phyloP scores from a whole-genome alignment of 192 early-diverging fungal species.

The Coemansia sp. region DNA sequence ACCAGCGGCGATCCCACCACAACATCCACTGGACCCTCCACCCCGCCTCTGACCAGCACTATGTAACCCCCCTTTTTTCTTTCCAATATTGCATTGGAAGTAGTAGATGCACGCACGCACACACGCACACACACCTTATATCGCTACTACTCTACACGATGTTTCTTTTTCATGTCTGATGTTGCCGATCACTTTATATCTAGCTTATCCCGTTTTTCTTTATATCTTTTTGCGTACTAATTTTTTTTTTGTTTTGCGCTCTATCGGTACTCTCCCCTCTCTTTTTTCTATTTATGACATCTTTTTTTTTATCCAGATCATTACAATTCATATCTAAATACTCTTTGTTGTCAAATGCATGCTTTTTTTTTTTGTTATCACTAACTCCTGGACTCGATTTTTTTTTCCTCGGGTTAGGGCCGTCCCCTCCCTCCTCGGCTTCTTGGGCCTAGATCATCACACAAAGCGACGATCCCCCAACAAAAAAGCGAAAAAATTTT shows the following conservation, averaged over 20 bases:
- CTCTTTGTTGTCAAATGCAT: no score
- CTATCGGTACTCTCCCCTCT: neutral
- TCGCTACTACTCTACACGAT: no score
- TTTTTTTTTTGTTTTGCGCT: conserved; percentile 4
- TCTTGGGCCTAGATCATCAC: neutral
- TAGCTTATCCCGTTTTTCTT: no score
- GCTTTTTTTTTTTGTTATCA: no score
- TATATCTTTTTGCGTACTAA: conserved; percentile 1
- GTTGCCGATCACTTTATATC: no score
- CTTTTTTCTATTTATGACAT: neutral
- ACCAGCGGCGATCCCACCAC: conserved; percentile 12
- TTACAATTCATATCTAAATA: no score
- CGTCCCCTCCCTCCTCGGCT: neutral
- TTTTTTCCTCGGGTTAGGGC: neutral
- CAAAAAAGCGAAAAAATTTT: neutral
- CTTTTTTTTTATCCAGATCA: no score
- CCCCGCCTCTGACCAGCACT: conserved; percentile 34
- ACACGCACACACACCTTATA: no score
- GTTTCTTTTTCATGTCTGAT: no score
- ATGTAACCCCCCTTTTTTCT: conserved; percentile 9
- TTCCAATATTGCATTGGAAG: conserved; percentile 40
- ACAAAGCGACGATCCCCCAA: neutral
- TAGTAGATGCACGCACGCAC: conserved; percentile 4
- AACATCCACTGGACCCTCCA: conserved; percentile 19
- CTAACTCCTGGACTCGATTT: no score